Percentiles rank a stretch among this genome's conserved stretches.
Evolutionary conservation across 106 monocot species (phyloP).

Genomic region (Platanthera zijinensis): DNA sequence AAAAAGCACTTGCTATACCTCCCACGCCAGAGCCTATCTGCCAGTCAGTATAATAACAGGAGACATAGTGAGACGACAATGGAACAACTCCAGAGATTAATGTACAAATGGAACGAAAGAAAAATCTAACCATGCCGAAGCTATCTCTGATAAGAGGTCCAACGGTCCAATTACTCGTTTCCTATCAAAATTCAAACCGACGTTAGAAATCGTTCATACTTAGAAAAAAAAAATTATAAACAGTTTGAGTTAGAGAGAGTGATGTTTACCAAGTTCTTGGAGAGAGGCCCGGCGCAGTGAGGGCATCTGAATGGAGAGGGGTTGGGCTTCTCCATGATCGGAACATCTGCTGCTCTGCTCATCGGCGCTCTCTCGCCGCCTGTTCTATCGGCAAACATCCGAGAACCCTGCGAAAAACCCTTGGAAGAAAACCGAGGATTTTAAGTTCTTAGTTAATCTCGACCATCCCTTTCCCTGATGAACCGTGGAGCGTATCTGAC

Average conservation of each 20-base stretch:
- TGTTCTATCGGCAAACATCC: no score
- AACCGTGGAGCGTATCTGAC: no score
- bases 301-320: constrained; percentile 29
- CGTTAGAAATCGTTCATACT: constrained; percentile 5
- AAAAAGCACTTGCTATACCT: constrained; percentile 67
- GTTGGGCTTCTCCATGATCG: constrained; percentile 21
- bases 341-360: neutral
- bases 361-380: neutral
- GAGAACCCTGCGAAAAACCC: no score
- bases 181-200: constrained; percentile 30
- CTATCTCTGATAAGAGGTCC: constrained; percentile 70
- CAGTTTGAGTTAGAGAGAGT: neutral
- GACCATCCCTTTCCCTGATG: no score
- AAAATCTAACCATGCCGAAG: constrained; percentile 58
- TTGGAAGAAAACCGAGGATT: no score
- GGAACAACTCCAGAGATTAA: neutral
- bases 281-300: constrained; percentile 77
- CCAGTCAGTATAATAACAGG: neutral
- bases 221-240: constrained; percentile 1
- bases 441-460: no score
- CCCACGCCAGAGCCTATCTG: constrained; percentile 86
- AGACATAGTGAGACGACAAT: neutral
- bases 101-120: neutral
- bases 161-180: constrained; percentile 77
- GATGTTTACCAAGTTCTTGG: constrained; percentile 58